Evolutionary conservation across 768 basidiomycete species (phyloP).

Genomic region (Pleurotus pulmonarius): DNA sequence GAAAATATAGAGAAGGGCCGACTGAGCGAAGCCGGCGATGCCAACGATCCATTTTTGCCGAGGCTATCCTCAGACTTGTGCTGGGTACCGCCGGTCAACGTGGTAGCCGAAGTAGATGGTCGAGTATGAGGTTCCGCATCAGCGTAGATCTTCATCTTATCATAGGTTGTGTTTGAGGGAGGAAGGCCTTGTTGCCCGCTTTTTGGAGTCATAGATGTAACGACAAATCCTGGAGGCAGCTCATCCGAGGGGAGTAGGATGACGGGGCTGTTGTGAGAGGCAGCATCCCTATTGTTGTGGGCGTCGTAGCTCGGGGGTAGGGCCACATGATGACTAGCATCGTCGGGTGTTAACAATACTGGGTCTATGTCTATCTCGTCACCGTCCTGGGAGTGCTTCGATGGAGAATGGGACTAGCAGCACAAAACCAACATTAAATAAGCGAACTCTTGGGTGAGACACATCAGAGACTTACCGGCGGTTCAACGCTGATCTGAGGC

Average conservation of each 20-base stretch:
- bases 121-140: background rate
- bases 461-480: background rate
- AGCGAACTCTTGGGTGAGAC: background rate
- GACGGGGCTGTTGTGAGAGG: background rate
- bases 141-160: background rate
- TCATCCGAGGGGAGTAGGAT: background rate
- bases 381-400: background rate
- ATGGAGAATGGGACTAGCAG: background rate
- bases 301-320: background rate
- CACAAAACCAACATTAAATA: background rate
- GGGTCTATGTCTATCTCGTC: slow-evolving; percentile 1
- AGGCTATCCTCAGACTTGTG: background rate
- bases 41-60: background rate
- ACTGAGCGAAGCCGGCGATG: background rate
- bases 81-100: background rate
- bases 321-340: background rate
- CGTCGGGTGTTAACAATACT: background rate
- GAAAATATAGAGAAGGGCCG: slow-evolving; percentile 4
- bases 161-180: background rate
- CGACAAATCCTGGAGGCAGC: background rate
- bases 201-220: background rate
- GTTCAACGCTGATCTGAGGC: slow-evolving; percentile 4
- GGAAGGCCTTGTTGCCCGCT: background rate
- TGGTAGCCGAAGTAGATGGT: background rate
- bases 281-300: background rate